These are phyloP conservation scores for Spinellus fusiger DNA, from an alignment of 192 early-diverging fungal genomes.

Conservation along the genomic window DNA sequence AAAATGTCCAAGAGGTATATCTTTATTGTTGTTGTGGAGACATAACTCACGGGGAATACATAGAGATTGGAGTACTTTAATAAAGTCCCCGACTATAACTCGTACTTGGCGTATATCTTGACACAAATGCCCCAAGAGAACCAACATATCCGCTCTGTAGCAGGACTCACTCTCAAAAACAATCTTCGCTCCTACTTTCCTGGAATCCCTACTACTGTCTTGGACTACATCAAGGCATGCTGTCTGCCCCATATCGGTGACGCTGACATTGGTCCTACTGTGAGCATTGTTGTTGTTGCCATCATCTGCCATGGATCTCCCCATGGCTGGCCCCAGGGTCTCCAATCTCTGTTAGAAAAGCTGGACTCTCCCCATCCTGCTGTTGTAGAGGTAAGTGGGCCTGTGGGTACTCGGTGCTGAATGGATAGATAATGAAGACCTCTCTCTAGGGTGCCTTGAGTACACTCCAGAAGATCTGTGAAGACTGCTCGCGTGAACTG, in stretches of 20 bases:
- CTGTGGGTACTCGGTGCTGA: background rate
- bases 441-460: slow-evolving; percentile 76
- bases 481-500: slow-evolving; percentile 81
- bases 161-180: slow-evolving; percentile 84
- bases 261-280: slow-evolving; percentile 70
- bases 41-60: no score
- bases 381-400: slow-evolving; percentile 65
- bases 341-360: slow-evolving; percentile 72
- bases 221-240: slow-evolving; percentile 30
- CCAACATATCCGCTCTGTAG: slow-evolving; percentile 75
- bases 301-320: slow-evolving; percentile 67
- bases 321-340: slow-evolving; percentile 76
- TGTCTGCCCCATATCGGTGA: slow-evolving; percentile 54
- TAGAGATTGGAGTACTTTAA: slow-evolving; percentile 79
- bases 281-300: slow-evolving; percentile 86
- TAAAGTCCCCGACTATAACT: slow-evolving; percentile 85
- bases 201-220: slow-evolving; percentile 50
- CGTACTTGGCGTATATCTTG: slow-evolving; percentile 88
- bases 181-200: slow-evolving; percentile 60
- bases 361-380: slow-evolving; percentile 64
- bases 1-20: slow-evolving; percentile 68
- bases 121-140: slow-evolving; percentile 63
- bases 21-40: background rate
- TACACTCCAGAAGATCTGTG: slow-evolving; percentile 92
- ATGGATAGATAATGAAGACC: background rate